Conservation (phyloP, 164 flowering plant genomes). For the Magnolia officinalis region DNA sequence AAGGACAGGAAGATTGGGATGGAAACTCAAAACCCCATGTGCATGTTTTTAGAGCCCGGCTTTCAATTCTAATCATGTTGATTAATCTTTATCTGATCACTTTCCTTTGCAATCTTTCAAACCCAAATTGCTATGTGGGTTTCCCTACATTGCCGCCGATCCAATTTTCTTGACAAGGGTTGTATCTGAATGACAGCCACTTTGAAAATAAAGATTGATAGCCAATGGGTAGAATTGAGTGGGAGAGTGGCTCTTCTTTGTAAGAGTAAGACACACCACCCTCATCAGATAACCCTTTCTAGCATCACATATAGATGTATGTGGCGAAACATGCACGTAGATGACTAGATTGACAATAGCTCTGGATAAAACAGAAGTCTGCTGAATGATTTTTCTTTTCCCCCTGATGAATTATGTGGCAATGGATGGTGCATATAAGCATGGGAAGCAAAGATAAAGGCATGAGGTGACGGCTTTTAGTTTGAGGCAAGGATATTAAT, state of each 20-base stretch:
- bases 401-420: background rate
- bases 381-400: background rate
- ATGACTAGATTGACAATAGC: no score
- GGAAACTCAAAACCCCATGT: no score
- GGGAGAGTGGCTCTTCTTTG: background rate
- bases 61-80: background rate
- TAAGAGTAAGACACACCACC: background rate
- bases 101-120: background rate
- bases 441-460: background rate
- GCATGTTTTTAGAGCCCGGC: no score
- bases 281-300: background rate
- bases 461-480: background rate
- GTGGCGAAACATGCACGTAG: no score
- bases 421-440: background rate
- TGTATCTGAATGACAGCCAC: background rate
- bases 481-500: background rate
- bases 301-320: background rate
- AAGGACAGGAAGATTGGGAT: no score
- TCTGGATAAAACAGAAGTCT: background rate
- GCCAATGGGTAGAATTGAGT: background rate
- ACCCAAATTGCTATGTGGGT: background rate
- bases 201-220: background rate
- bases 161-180: background rate
- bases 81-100: background rate
- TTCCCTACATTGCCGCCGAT: background rate